These are phyloP conservation scores for Rubroboletus pulcherrimus DNA, from an alignment of 768 basidiomycete genomes.

Conservation along the genomic window DNA sequence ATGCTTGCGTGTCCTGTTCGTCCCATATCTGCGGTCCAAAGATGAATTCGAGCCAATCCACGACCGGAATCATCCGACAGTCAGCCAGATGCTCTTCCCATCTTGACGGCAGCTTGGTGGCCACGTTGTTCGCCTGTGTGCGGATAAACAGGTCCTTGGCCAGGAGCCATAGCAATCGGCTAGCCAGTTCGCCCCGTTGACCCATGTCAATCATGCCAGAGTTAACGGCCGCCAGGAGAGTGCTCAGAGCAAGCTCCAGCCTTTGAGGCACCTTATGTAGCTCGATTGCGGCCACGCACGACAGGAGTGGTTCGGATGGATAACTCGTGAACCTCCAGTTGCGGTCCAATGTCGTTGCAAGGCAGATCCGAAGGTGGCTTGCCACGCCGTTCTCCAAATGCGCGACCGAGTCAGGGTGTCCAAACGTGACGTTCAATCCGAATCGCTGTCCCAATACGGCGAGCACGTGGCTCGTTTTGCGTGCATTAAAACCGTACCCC, in stretches of 20 bases:
- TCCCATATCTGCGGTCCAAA: background rate
- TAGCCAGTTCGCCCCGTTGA: background rate
- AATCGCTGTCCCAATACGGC: no score
- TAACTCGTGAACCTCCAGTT: no score
- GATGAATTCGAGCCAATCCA: background rate
- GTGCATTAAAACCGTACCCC: no score
- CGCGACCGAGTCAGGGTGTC: no score
- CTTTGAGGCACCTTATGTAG: background rate
- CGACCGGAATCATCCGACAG: background rate
- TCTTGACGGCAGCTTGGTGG: background rate
- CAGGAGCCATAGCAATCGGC: background rate
- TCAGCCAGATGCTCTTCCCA: background rate
- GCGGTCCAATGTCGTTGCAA: no score
- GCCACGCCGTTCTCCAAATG: no score
- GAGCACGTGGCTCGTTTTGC: no score
- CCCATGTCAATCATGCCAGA: background rate
- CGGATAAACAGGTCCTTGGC: background rate
- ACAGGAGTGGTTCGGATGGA: no score
- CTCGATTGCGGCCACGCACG: no score
- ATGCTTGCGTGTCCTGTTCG: background rate
- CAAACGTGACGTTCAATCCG: no score
- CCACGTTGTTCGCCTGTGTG: background rate
- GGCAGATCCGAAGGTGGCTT: no score
- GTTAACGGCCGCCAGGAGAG: background rate
- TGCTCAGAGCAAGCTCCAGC: background rate